Evolutionary conservation across 306 rosid genomes (phyloP), one percentile per base, ranked within the genome.

Genomic region (Cucurbita argyrosperma): DNA sequence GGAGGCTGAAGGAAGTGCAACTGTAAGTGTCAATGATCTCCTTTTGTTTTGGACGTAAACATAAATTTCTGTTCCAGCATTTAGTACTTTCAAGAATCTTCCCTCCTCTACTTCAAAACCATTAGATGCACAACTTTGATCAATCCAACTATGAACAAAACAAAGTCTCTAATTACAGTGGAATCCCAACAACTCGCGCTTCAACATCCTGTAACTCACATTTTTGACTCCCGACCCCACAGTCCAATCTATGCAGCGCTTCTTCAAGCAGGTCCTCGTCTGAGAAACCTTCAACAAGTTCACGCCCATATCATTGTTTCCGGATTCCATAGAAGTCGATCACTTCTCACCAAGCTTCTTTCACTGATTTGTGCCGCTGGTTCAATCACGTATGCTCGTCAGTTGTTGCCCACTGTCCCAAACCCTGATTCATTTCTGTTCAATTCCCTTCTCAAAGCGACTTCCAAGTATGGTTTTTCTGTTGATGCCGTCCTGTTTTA

Each of bases 261-360:
- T 39, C 54, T 86, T 57, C 84, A 80, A 11, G 97, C 97, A 75
- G 97, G 97, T 1, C 84, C 92, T 0, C 83, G 79, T 56, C 53
- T 85, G 18, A 81, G 78, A 19, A 83, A 83, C 3, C 96, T 93
- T 64, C 78, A 76, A 54, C 96, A 87, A 86, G 90, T 77, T 43
- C 98, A 90, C 53, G 97, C 89, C n/a, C 89, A 83, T 57, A 80
- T 93, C 23, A 74, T 85, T 1, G 96, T 87, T 81, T 57, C 88
- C 0, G 97, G 98, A 11, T 77, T 84, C 13, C 83, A 85, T 84
- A 85, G 80, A 23, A 89, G 87, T 81, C 81, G 80, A 26, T 83
- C 97, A 1, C 89, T 93, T 72, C 79, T 93, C 63, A 90, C 98
- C 43, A 90, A 89, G 82, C 98, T 93, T 47, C 79, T 93, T 82